Percentiles rank a stretch among this genome's conserved stretches.
Evolutionary conservation across 2,329 filamentous ascomycete species (phyloP).

Genomic region (Fusarium nelsonii): DNA sequence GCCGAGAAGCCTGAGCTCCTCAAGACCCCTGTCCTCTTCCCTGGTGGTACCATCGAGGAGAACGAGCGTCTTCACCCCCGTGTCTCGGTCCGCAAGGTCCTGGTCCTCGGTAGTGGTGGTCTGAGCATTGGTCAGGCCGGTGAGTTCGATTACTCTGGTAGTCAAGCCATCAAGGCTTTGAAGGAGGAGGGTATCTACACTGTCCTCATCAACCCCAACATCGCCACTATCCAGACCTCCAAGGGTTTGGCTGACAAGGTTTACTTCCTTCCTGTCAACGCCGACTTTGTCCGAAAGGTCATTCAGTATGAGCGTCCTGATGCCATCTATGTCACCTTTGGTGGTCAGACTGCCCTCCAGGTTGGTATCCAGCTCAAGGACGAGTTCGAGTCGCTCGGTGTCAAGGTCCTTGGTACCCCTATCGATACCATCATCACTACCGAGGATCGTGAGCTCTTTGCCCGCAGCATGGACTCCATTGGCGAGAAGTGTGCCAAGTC

Average conservation of each 20-base stretch:
- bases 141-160: slow-evolving; percentile 98
- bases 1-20: slow-evolving; percentile 76
- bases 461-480: slow-evolving; percentile 97
- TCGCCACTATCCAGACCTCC: slow-evolving; percentile 98
- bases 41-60: slow-evolving; percentile 83
- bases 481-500: slow-evolving; percentile 98
- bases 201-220: slow-evolving; percentile 98
- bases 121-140: slow-evolving; percentile 97
- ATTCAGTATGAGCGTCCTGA: slow-evolving; percentile 95
- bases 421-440: slow-evolving; percentile 99
- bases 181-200: slow-evolving; percentile 99
- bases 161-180: slow-evolving; percentile 97
- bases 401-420: slow-evolving; percentile 94
- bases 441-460: slow-evolving; percentile 97
- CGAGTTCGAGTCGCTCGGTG: slow-evolving; percentile 91
- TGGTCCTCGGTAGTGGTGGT: slow-evolving; percentile 93
- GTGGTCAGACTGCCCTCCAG: slow-evolving; percentile 95
- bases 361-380: slow-evolving; percentile 98
- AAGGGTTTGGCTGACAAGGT: slow-evolving; percentile 98
- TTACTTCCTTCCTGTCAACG: slow-evolving; percentile 96
- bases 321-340: slow-evolving; percentile 97
- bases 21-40: slow-evolving; percentile 82
- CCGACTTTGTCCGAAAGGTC: slow-evolving; percentile 97
- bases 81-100: slow-evolving; percentile 91
- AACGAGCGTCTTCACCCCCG: slow-evolving; percentile 81